Conservation (phyloP, 345 rosid genomes). For the Corymbia maculata region DNA sequence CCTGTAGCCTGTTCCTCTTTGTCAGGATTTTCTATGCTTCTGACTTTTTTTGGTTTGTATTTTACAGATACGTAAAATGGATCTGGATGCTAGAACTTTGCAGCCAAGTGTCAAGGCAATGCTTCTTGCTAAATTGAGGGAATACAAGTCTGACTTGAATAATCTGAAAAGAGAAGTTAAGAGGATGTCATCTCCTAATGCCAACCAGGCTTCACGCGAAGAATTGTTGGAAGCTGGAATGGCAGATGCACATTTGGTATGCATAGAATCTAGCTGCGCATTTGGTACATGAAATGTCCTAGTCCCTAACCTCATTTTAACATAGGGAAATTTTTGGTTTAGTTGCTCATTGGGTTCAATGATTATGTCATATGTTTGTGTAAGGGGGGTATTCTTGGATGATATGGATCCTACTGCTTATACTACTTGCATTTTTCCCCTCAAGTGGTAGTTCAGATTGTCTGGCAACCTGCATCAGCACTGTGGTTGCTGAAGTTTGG, state of each 20-base stretch:
- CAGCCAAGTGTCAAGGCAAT: slow-evolving; percentile 71
- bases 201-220: slow-evolving; percentile 39
- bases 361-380: not conserved
- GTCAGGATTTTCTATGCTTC: not conserved
- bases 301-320: not conserved
- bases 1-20: not conserved
- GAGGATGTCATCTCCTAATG: slow-evolving; percentile 41
- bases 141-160: slow-evolving; percentile 73
- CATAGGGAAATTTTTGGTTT: not conserved
- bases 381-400: not conserved
- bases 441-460: not conserved
- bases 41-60: not conserved
- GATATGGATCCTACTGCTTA: not conserved
- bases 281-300: not conserved
- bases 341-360: not conserved
- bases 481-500: not conserved
- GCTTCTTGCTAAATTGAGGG: slow-evolving; percentile 82
- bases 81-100: slow-evolving; percentile 82
- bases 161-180: slow-evolving; percentile 76
- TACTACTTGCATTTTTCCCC: not conserved
- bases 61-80: slow-evolving; percentile 74
- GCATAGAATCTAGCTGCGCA: not conserved
- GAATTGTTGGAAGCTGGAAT: slow-evolving; percentile 61
- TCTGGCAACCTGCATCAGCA: not conserved
- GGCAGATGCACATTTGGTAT: slow-evolving; percentile 45